Base-by-base conservation (phyloP, 805 yeast species). In the Komagataella phaffii region DNA sequence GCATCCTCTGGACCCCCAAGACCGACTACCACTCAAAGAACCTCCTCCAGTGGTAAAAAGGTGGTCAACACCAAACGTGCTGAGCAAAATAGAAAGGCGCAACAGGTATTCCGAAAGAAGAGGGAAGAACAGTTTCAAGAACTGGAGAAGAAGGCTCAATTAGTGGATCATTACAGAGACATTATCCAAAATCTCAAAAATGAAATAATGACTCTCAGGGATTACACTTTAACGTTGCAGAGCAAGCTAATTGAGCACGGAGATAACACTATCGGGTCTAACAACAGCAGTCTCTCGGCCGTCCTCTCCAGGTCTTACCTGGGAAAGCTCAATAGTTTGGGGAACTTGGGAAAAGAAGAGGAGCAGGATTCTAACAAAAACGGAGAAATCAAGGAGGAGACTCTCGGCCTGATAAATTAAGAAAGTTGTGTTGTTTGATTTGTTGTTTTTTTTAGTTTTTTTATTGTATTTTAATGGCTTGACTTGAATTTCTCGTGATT, bases 81-180 rank as follows among this genome's bases (percentile, higher is more conserved):
- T 1, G 89, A 84, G 7, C 97, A 90, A 67, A 90, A 90, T 70
- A 74, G 97, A 61, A 82, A 80, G 54, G 96, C 97, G 3, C 97
- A 90, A 68, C 79, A 87, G 58, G 96, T 96, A 7, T 90, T 89
- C 68, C 77, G 97, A 62, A 82, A 81, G 62, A 76, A 96, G 54
- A 83, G 86, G 62, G 96, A 89, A 60, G 76, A 79, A 53, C 83
- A 88, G 60, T 80, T 90, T 57, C 84, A 81, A 64, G 91, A 88
- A 49, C 72, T 90, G 53, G 96, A 90, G 67, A 65, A 71, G 44
- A 81, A 82, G 61, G 85, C 86, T 8, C 71, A 74, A 48, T 82
- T 81, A 58, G 80, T 79, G 53, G 79, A 79, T 55, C 71, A 69
- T n/a, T 70, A 86, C 57, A 77, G 79, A 60, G 79, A 79, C 57